Percentiles rank a stretch among this genome's conserved stretches.
Evolutionary conservation across 257 asterid species (phyloP).

Genomic region (Ehretia macrophylla): DNA sequence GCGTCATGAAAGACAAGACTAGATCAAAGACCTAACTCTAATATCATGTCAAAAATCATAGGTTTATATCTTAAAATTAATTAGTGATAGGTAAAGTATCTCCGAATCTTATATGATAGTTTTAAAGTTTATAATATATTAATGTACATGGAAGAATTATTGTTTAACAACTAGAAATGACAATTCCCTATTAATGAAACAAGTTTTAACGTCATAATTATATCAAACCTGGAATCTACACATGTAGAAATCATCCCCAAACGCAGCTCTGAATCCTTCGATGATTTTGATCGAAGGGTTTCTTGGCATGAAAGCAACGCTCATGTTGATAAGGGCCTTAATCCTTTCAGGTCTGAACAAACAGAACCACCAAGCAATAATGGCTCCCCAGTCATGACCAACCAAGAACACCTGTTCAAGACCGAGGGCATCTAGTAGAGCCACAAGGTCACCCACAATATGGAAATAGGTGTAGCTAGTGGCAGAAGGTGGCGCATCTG

Average conservation of each 20-base stretch:
- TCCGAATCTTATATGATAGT: no score
- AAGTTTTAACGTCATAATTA: no score
- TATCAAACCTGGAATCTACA: conserved; percentile 91
- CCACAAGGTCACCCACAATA: conserved; percentile 70
- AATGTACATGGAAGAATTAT: no score
- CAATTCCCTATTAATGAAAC: no score
- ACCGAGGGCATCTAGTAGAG: conserved; percentile 49
- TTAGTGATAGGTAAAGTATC: no score
- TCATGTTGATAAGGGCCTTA: conserved; percentile 71
- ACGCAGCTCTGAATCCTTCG: conserved; percentile 48
- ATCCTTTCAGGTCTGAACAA: conserved; percentile 70
- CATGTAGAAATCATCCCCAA: conserved; percentile 85
- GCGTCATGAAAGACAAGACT: no score
- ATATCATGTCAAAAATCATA: no score
- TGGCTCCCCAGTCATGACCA: conserved; percentile 98
- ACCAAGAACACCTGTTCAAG: conserved; percentile 65
- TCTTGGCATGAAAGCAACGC: conserved; percentile 61
- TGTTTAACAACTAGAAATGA: no score
- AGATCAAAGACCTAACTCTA: no score
- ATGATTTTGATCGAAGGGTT: conserved; percentile 55
- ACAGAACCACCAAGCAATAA: conserved; percentile 73
- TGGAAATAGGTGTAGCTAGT: conserved; percentile 73
- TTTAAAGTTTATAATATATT: no score
- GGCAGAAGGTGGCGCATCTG: conserved; percentile 69
- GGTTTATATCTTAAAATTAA: no score